A percentile compares a stretch with the other conserved stretches of the same genome.
Evolutionary conservation across 2,329 filamentous ascomycete genomes (phyloP).

Genomic region (Pseudogymnoascus sp.): DNA sequence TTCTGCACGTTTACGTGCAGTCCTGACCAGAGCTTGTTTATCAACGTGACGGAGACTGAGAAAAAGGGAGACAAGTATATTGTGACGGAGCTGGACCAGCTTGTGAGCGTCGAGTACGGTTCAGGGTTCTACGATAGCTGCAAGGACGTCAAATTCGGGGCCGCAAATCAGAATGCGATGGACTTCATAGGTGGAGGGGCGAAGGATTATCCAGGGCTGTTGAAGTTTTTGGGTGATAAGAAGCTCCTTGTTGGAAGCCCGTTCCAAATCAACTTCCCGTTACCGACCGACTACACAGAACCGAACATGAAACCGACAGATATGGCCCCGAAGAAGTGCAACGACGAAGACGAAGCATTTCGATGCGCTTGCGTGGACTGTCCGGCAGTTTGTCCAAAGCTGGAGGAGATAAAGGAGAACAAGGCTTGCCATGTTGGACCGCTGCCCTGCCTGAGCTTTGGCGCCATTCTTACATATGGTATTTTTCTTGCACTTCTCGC

Average conservation of each 20-base stretch:
- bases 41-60: conserved; percentile 79
- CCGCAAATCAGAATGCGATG: conserved; percentile 89
- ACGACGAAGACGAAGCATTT: conserved; percentile 78
- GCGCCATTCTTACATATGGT: conserved; percentile 80
- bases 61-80: conserved; percentile 49
- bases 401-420: conserved; percentile 66
- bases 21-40: conserved; percentile 88
- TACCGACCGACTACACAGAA: conserved; percentile 50
- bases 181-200: conserved; percentile 93
- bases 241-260: conserved; percentile 80
- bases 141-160: conserved; percentile 97
- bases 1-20: conserved; percentile 99
- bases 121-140: conserved; percentile 91
- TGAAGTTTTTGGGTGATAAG: conserved; percentile 91
- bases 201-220: conserved; percentile 77
- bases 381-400: conserved; percentile 72
- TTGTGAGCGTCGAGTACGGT: conserved; percentile 79
- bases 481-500: conserved; percentile 64
- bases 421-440: conserved; percentile 75
- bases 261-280: conserved; percentile 94
- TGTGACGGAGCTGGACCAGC: conserved; percentile 86
- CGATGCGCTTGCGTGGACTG: conserved; percentile 94
- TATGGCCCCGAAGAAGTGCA: conserved; percentile 77
- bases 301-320: conserved; percentile 65
- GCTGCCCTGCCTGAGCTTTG: conserved; percentile 90